Conservation (phyloP, 73 alveolate species). For the Paramecium tetraurelia region DNA sequence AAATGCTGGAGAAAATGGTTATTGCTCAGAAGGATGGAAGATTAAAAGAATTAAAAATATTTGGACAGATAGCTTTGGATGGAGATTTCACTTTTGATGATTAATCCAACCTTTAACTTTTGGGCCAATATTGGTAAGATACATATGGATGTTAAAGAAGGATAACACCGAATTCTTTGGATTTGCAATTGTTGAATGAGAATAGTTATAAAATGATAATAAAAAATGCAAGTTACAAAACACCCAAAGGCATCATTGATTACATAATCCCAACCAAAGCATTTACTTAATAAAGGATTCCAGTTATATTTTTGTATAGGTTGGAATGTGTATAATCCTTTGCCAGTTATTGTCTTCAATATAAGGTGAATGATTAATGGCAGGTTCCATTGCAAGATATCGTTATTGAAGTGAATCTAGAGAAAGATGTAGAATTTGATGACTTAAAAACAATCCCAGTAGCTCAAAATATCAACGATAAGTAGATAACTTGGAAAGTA, state of each 20-base stretch:
- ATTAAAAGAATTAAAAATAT: conserved; percentile 40
- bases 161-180: conserved; percentile 42
- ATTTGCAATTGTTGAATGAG: not conserved
- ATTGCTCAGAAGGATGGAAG: conserved; percentile 5
- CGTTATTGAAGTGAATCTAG: conserved; percentile 3
- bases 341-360: conserved; percentile 35
- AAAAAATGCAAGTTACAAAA: not conserved
- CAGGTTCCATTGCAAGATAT: not conserved
- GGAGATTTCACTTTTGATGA: conserved; percentile 32
- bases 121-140: conserved; percentile 6
- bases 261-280: conserved; percentile 10
- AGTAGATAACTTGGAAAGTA: conserved; percentile 35
- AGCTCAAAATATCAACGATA: not conserved
- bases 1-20: conserved; percentile 37
- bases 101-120: not conserved
- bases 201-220: not conserved
- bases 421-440: conserved; percentile 29
- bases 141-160: conserved; percentile 40
- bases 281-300: not conserved
- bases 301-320: conserved; percentile 14
- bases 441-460: conserved; percentile 27
- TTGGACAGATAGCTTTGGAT: conserved; percentile 37
- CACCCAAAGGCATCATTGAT: not conserved
- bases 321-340: not conserved
- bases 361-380: conserved; percentile 33